Evolutionary conservation across 495 filamentous ascomycete genomes (phyloP), one percentile per base, ranked within the genome.

Genomic region (Podospora bellae-mahoneyi): DNA sequence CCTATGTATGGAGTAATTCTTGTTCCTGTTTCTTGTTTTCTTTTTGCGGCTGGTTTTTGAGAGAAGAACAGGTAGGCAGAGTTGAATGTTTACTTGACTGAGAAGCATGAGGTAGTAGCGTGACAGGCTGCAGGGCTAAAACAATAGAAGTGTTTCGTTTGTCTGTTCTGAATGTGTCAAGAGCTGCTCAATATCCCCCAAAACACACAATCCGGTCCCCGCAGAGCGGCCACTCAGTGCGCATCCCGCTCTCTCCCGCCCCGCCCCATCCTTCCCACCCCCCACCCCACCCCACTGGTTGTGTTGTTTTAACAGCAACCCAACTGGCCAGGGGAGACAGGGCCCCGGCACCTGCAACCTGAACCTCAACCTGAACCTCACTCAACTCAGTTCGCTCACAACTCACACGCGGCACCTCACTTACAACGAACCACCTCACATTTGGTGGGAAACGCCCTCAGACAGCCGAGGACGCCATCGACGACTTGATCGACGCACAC

Each of bases 191-290:
- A 32, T 32, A 32, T 32, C 3, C 30, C 30, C 30, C 30, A 32
- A 32, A 32, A 32, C 7, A 4, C 39, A 13, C 9, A 48, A 48
- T 13, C 39, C 39, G 39, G 9, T 10, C 39, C 39, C 39, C 39
- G 39, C 39, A 48, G 39, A 10, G 39, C 39, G 39, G 39, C 39
- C 39, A 48, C 39, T 48, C 39, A 48, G 39, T 48, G 55, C 23
- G 55, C 55, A 58, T 58, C 55, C 55, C 55, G 55, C 55, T 58
- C 55, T 48, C 39, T 58, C 55, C 55, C 55, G 55, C 55, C 55
- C 55, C 55, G 55, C 55, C 39, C 55, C 55, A 58, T 58, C 55
- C 55, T 58, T 58, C 55, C 55, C n/a, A 20, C 23, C n/a, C n/a
- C 55, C 55, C 55, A 58, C n/a, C 23, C 55, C 55, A 58, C 55